Conservation (phyloP, 2,329 filamentous ascomycete species). For the Fusarium ramigenum region DNA sequence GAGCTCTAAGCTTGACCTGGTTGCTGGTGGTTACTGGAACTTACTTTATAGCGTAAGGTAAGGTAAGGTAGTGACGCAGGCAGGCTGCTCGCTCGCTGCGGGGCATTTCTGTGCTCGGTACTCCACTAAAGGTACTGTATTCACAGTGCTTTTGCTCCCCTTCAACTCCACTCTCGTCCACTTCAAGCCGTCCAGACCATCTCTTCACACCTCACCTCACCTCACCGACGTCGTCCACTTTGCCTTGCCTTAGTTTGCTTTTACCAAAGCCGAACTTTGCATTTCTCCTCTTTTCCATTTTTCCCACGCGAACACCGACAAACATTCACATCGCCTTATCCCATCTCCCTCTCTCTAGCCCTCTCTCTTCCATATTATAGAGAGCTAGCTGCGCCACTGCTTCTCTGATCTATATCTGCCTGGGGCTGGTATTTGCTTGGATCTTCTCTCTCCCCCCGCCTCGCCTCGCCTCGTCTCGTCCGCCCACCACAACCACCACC, state of each 20-base stretch:
- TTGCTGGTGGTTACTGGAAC: slow-evolving; percentile 24
- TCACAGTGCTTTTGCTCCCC: slow-evolving; percentile 24
- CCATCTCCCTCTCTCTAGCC: neutral
- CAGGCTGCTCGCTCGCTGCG: slow-evolving; percentile 22
- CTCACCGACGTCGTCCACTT: slow-evolving; percentile 43
- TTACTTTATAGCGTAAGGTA: neutral
- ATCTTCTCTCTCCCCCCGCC: slow-evolving; percentile 44
- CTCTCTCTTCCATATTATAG: slow-evolving; percentile 16
- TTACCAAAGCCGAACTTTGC: slow-evolving; percentile 34
- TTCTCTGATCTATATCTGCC: slow-evolving; percentile 34
- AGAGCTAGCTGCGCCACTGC: slow-evolving; percentile 24
- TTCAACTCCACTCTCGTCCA: slow-evolving; percentile 34
- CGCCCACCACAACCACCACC: slow-evolving; percentile 38
- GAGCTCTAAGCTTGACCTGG: slow-evolving; percentile 10
- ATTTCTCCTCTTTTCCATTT: slow-evolving; percentile 35
- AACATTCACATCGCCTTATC: neutral
- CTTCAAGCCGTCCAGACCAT: slow-evolving; percentile 17
- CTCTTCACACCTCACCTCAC: slow-evolving; percentile 40
- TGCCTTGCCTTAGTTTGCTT: slow-evolving; percentile 25
- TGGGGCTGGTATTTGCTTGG: slow-evolving; percentile 41
- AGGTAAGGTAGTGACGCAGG: slow-evolving; percentile 13
- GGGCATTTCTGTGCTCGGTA: slow-evolving; percentile 18
- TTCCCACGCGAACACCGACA: slow-evolving; percentile 24
- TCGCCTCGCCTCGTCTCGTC: slow-evolving; percentile 27
- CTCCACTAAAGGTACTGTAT: slow-evolving; percentile 33